These are phyloP conservation scores for Aspergillus glaucus DNA, from an alignment of 2,329 filamentous ascomycete species.

Conservation along the genomic window DNA sequence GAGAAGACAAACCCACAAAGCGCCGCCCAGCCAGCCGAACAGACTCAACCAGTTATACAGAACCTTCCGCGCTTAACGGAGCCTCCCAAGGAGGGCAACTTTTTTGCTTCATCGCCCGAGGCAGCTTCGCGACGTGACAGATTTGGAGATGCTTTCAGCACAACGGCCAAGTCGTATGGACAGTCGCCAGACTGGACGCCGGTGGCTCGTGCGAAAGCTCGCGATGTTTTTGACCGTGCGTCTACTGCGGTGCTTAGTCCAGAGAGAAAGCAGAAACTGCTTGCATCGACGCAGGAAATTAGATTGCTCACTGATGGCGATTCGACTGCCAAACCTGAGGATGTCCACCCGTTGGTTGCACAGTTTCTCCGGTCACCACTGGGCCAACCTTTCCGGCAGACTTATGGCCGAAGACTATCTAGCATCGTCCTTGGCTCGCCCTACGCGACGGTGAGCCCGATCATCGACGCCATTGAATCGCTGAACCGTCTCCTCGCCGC, in stretches of 20 bases:
- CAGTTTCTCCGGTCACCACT: conserved; percentile 47
- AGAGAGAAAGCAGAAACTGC: conserved; percentile 33
- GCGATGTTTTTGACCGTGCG: conserved; percentile 33
- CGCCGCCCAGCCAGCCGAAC: conserved; percentile 36
- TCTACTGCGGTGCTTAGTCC: conserved; percentile 35
- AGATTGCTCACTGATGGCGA: conserved; percentile 28
- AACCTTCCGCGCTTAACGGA: conserved; percentile 47
- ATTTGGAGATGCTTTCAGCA: conserved; percentile 38
- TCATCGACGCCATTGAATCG: conserved; percentile 65
- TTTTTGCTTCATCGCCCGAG: conserved; percentile 39
- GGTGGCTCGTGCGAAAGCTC: conserved; percentile 31
- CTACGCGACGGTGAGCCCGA: conserved; percentile 61
- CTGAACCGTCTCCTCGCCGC: conserved; percentile 63
- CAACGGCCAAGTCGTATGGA: conserved; percentile 43
- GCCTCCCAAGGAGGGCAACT: conserved; percentile 43
- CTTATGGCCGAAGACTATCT: conserved; percentile 59
- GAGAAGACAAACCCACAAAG: conserved; percentile 47
- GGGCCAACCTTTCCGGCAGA: conserved; percentile 64
- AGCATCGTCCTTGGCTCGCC: conserved; percentile 68
- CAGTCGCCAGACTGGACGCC: conserved; percentile 39
- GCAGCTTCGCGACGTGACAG: conserved; percentile 29
- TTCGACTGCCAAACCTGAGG: conserved; percentile 41
- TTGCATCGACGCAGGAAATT: conserved; percentile 32
- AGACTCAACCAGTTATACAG: conserved; percentile 35
- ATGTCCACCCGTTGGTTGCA: conserved; percentile 45